Conservation (phyloP, 768 basidiomycete species). For the Calocybe indica region DNA sequence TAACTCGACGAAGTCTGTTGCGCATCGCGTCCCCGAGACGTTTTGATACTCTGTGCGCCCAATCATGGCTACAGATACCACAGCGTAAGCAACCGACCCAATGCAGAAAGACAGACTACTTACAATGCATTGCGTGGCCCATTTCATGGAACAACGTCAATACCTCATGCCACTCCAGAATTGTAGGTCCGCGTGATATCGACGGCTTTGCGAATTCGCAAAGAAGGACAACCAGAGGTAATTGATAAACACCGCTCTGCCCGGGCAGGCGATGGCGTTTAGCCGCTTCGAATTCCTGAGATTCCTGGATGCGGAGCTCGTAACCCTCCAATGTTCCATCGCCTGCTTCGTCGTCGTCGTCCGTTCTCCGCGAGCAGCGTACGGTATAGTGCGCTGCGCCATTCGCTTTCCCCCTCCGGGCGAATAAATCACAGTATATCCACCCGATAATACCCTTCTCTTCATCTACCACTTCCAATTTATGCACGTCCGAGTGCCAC, state of each 20-base stretch:
- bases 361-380: constrained; percentile 85
- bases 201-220: constrained; percentile 79
- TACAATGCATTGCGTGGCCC: constrained; percentile 99
- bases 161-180: constrained; percentile 90
- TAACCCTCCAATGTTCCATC: constrained; percentile 46
- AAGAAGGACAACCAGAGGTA: constrained; percentile 87
- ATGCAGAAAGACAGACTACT: constrained; percentile 25
- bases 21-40: constrained; percentile 94
- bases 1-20: constrained; percentile 96
- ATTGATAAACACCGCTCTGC: constrained; percentile 69
- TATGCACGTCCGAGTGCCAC: constrained; percentile 86
- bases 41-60: constrained; percentile 97
- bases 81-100: constrained; percentile 1
- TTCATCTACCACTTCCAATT: constrained; percentile 92
- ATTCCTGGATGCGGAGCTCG: constrained; percentile 38
- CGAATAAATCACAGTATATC: constrained; percentile 93
- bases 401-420: constrained; percentile 75
- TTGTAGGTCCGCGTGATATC: constrained; percentile 54
- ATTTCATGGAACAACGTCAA: constrained; percentile 96
- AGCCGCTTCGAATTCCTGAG: constrained; percentile 56
- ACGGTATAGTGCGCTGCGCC: constrained; percentile 99
- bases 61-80: constrained; percentile 76
- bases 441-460: constrained; percentile 82
- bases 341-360: constrained; percentile 77
- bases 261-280: constrained; percentile 56